A percentile compares a stretch with the other conserved stretches of the same genome.
Evolutionary conservation across 169 alveolate species (phyloP).

Genomic region (Cryptosporidium canis): DNA sequence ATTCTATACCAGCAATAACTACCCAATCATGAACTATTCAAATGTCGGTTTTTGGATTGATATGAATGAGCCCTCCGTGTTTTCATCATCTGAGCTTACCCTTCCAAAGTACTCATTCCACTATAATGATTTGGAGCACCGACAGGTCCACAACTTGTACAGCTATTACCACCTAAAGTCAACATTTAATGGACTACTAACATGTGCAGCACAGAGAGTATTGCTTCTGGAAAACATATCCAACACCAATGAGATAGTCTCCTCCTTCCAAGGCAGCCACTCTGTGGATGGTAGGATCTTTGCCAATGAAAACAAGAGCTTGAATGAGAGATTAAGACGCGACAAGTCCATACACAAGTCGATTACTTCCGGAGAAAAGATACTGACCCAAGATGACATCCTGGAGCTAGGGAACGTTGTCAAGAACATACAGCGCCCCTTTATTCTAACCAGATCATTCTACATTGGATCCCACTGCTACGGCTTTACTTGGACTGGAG

Average conservation of each 20-base stretch:
- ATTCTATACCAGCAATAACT: conserved; percentile 22
- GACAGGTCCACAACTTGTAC: conserved; percentile 78
- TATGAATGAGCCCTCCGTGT: conserved; percentile 94
- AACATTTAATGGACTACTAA: conserved; percentile 83
- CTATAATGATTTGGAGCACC: conserved; percentile 73
- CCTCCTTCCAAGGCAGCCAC: conserved; percentile 11
- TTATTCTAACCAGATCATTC: conserved; percentile 86
- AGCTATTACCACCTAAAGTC: conserved; percentile 76
- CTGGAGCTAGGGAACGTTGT: conserved; percentile 1
- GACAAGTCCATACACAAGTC: conserved; percentile 10
- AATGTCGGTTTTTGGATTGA: conserved; percentile 86
- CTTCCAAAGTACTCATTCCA: conserved; percentile 85
- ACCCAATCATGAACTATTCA: conserved; percentile 50
- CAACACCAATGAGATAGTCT: conserved; percentile 57
- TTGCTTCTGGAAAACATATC: conserved; percentile 15
- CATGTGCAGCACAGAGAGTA: conserved; percentile 74
- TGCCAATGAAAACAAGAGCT: neutral
- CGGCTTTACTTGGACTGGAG: conserved; percentile 93
- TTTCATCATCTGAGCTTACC: conserved; percentile 85
- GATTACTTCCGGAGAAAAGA: conserved; percentile 3
- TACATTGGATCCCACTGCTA: conserved; percentile 85
- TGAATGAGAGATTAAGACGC: conserved; percentile 25
- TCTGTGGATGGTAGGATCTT: neutral
- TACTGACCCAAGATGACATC: conserved; percentile 11
- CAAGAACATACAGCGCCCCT: conserved; percentile 82